Conservation (phyloP, 2,329 filamentous ascomycete species). For the Ceratocystiopsis brevicomis region DNA sequence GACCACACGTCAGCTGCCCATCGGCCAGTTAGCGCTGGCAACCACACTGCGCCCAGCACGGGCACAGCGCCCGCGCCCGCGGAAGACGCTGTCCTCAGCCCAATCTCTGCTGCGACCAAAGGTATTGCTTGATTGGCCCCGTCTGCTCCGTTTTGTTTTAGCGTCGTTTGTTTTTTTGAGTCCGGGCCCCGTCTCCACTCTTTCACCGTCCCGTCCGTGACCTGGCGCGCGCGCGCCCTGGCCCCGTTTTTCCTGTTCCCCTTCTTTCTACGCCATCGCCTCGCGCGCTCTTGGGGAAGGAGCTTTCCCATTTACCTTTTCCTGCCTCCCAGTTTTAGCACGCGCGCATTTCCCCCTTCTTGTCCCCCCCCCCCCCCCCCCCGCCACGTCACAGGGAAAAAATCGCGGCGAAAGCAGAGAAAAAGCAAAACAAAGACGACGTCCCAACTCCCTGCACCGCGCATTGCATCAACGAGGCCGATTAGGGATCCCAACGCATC, state of each 20-base stretch:
- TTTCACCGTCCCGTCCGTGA: slow-evolving; percentile 3
- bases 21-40: too few species aligned
- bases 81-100: not conserved
- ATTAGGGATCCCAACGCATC: too few species aligned
- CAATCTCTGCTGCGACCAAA: slow-evolving; percentile 1
- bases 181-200: slow-evolving; percentile 2
- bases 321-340: slow-evolving; percentile 1
- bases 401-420: not conserved
- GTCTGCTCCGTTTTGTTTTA: not conserved
- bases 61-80: too few species aligned
- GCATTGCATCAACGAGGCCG: too few species aligned
- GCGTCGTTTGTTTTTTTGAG: slow-evolving; percentile 2
- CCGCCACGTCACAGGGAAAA: slow-evolving; percentile 6
- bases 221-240: not conserved
- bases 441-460: too few species aligned
- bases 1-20: too few species aligned
- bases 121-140: slow-evolving; percentile 4
- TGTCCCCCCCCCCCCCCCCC: not conserved
- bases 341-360: slow-evolving; percentile 6
- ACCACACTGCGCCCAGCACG: too few species aligned
- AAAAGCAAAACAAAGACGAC: too few species aligned
- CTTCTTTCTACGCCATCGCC: not conserved
- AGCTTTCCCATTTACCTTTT: not conserved
- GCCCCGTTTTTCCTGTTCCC: not conserved
- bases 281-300: not conserved